A percentile compares a stretch with the other conserved stretches of the same genome.
Conservation (phyloP, 768 basidiomycete species). For the Podaxis sp. region DNA sequence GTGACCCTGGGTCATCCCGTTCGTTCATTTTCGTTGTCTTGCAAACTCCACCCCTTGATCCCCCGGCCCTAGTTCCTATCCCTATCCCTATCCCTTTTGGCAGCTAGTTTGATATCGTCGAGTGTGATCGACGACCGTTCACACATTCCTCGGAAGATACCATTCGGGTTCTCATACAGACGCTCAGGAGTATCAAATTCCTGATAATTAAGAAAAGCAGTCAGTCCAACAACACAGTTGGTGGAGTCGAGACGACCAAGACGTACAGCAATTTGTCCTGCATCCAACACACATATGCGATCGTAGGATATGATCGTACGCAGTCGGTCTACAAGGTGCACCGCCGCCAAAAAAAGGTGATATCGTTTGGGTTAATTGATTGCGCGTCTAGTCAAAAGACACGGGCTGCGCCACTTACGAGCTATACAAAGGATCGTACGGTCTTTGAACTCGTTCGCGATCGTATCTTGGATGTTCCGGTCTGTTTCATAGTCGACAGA, state of each 20-base stretch:
- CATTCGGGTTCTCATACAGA: constrained; percentile 54
- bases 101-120: constrained; percentile 59
- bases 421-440: constrained; percentile 87
- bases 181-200: constrained; percentile 82
- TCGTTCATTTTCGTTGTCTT: not conserved
- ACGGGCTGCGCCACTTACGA: constrained; percentile 48
- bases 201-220: constrained; percentile 25
- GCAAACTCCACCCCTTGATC: not conserved
- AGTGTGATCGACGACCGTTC: constrained; percentile 75
- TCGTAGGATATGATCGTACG: constrained; percentile 89
- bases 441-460: constrained; percentile 78
- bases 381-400: too few species aligned
- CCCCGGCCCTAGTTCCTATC: not conserved
- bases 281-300: constrained; percentile 84
- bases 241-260: not conserved
- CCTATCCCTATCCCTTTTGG: constrained; percentile 1
- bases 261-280: constrained; percentile 71
- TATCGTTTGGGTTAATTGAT: not conserved
- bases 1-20: not conserved
- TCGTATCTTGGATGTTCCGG: constrained; percentile 88
- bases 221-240: not conserved
- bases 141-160: constrained; percentile 87
- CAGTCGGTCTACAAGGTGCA: constrained; percentile 59
- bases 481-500: constrained; percentile 91
- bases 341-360: not conserved